Percentiles rank a stretch among this genome's conserved stretches.
phyloP scores from a whole-genome alignment of 2,329 filamentous ascomycete genomes.

The Phaeosphaeria sp. region DNA sequence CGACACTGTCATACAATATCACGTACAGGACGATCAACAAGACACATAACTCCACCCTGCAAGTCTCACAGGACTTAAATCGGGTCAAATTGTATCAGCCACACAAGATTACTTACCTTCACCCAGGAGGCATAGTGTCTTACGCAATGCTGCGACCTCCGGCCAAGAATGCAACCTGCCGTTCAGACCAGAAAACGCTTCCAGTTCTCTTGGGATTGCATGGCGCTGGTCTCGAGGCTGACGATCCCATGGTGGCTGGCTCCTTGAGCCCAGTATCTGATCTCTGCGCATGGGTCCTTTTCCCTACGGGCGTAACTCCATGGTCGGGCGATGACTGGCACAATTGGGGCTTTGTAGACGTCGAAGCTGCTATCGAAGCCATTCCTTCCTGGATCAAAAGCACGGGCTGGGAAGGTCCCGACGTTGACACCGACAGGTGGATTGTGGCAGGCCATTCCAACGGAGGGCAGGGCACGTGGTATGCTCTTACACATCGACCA shows the following conservation, averaged over 20 bases:
- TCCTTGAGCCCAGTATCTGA: slow-evolving; percentile 59
- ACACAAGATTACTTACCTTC: slow-evolving; percentile 63
- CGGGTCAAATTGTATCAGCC: slow-evolving; percentile 47
- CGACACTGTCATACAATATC: slow-evolving; percentile 33
- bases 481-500: slow-evolving; percentile 61
- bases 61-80: slow-evolving; percentile 35
- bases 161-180: slow-evolving; percentile 48
- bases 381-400: slow-evolving; percentile 60
- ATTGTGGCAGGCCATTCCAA: slow-evolving; percentile 66
- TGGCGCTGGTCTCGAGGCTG: slow-evolving; percentile 64
- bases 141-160: slow-evolving; percentile 66
- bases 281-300: slow-evolving; percentile 62
- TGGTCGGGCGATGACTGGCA: slow-evolving; percentile 71
- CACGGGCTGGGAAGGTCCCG: slow-evolving; percentile 57
- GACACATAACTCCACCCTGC: slow-evolving; percentile 19
- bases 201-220: slow-evolving; percentile 62
- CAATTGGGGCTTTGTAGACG: slow-evolving; percentile 64
- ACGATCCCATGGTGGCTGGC: slow-evolving; percentile 54
- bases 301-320: slow-evolving; percentile 63
- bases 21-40: slow-evolving; percentile 29
- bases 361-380: slow-evolving; percentile 59
- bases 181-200: slow-evolving; percentile 29
- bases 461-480: slow-evolving; percentile 67
- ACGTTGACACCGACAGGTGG: slow-evolving; percentile 56
- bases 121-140: slow-evolving; percentile 61